phyloP scores from a whole-genome alignment of 2,329 filamentous ascomycete genomes.

The Calonectria fujianensis region DNA sequence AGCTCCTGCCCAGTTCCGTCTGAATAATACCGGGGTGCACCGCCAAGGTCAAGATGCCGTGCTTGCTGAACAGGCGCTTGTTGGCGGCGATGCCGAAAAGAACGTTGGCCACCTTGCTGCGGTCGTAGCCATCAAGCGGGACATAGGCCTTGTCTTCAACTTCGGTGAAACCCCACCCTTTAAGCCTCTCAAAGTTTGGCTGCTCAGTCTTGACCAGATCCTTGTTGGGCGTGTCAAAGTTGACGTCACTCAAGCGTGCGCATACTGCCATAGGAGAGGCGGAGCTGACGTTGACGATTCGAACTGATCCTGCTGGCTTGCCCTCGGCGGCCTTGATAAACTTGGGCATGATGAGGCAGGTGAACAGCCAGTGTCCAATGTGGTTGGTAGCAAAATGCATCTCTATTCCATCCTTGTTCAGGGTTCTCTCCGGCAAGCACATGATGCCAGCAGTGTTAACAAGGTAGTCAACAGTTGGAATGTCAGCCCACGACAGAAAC shows the following conservation, averaged over 20 bases:
- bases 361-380: constrained; percentile 62
- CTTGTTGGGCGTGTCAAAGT: constrained; percentile 61
- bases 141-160: constrained; percentile 48
- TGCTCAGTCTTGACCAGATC: constrained; percentile 48
- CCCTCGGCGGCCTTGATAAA: constrained; percentile 55
- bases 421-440: constrained; percentile 56
- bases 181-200: constrained; percentile 36
- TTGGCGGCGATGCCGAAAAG: constrained; percentile 54
- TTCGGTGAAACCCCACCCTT: constrained; percentile 44
- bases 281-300: constrained; percentile 66
- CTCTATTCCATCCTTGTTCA: constrained; percentile 61
- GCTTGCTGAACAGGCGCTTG: constrained; percentile 51
- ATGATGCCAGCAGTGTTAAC: constrained; percentile 65
- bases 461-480: constrained; percentile 60
- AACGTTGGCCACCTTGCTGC: constrained; percentile 56
- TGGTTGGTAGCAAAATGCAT: constrained; percentile 62
- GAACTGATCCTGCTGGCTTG: constrained; percentile 56
- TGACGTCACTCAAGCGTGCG: constrained; percentile 65
- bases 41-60: constrained; percentile 58
- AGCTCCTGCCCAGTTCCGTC: constrained; percentile 57
- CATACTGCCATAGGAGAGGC: constrained; percentile 62
- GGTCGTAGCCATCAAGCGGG: constrained; percentile 53
- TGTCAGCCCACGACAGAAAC: constrained; percentile 55
- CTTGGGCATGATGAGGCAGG: constrained; percentile 60
- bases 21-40: constrained; percentile 59